Conservation (phyloP, 768 basidiomycete genomes). For the Galerina marginata region DNA sequence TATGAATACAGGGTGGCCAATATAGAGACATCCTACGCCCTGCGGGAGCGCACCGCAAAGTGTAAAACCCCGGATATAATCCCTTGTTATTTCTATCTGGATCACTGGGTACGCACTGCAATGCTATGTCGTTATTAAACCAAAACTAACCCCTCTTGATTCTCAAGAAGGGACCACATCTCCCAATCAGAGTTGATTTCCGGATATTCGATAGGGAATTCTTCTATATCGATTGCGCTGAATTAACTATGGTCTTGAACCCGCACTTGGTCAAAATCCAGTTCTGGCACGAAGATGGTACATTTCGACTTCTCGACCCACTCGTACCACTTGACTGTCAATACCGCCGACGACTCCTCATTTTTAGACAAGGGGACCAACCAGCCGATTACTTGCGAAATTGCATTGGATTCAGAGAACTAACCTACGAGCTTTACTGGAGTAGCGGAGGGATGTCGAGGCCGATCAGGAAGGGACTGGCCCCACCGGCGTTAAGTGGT, state of each 20-base stretch:
- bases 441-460: not conserved
- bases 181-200: not conserved
- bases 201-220: not conserved
- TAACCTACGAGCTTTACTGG: not conserved
- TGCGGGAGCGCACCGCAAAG: not conserved
- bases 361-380: not conserved
- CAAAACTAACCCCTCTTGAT: not conserved
- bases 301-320: not conserved
- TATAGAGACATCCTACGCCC: too few relatives aligned
- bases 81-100: not conserved
- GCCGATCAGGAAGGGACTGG: not conserved
- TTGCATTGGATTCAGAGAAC: conserved; percentile 1
- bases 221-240: not conserved
- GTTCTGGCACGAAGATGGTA: conserved; percentile 1
- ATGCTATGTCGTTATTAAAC: too few relatives aligned
- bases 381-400: not conserved
- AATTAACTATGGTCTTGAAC: not conserved
- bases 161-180: not conserved
- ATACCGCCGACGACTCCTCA: not conserved
- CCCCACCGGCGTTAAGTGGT: not conserved
- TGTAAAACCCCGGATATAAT: not conserved
- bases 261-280: not conserved
- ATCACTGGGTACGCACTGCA: not conserved
- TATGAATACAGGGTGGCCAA: not conserved
- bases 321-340: not conserved